phyloP scores from a whole-genome alignment of 2,329 filamentous ascomycete genomes.

The Myriosclerotinia duriaeana region DNA sequence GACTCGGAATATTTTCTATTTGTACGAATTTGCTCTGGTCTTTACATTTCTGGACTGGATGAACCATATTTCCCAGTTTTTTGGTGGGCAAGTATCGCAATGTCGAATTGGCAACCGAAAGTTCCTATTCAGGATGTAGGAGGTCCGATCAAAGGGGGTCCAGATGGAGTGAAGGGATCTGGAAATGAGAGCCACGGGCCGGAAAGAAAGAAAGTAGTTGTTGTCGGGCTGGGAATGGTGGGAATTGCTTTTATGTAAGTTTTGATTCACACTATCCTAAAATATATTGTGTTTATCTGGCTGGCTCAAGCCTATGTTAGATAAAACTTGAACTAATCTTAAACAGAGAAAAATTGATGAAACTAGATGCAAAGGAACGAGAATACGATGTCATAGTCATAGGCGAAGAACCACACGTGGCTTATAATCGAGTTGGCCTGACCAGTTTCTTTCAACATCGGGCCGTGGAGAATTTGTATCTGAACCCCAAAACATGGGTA shows the following conservation, averaged over 20 bases:
- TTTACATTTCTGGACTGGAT: not conserved
- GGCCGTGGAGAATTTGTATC: constrained; percentile 80
- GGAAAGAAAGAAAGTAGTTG: constrained; percentile 67
- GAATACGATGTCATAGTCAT: constrained; percentile 83
- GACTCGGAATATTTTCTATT: no score
- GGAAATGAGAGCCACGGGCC: constrained; percentile 31
- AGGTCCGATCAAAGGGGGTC: constrained; percentile 30
- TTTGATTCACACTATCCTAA: no score
- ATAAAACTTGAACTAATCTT: no score
- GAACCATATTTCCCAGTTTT: not conserved
- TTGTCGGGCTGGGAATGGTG: constrained; percentile 91
- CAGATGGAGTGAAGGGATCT: constrained; percentile 34
- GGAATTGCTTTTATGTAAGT: constrained; percentile 83
- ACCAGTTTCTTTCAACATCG: constrained; percentile 88
- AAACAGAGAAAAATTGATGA: constrained; percentile 79
- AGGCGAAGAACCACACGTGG: constrained; percentile 82
- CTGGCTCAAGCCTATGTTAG: no score
- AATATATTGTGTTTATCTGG: no score
- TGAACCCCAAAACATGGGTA: constrained; percentile 83
- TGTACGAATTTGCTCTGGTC: no score
- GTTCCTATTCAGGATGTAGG: constrained; percentile 31
- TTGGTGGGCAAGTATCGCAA: constrained; percentile 16
- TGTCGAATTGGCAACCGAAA: constrained; percentile 38
- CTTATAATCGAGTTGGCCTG: constrained; percentile 87
- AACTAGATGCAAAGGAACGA: constrained; percentile 71